Evolutionary conservation across 306 rosid species (phyloP), one percentile per base, ranked within the genome.

Genomic region (Vigna unguiculata): DNA sequence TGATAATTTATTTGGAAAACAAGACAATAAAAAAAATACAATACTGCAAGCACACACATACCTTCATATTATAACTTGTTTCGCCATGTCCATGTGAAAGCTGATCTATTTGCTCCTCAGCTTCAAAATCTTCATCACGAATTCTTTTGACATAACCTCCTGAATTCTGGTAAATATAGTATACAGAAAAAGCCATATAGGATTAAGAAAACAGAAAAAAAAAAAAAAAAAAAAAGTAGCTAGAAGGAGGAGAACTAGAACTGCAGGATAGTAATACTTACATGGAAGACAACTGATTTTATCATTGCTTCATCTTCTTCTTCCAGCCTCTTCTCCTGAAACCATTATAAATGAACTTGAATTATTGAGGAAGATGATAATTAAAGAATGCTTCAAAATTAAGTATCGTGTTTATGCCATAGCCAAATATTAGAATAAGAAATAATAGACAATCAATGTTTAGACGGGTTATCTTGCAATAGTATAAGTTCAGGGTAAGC

Each of bases 231-330:
- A 13, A 13, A 20, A 45, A 60, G 62, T n/a, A 63, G 55, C n/a
- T 32, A 69, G 1, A 52, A 25, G 53, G 34, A 69, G 10, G 46
- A 54, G 51, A 54, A 14, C 15, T 53, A 20, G 30, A 45, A 68
- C 19, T 51, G 66, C 40, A 68, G 28, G 19, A 74, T 6, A 32
- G 11, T 6, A 79, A 57, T 54, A 85, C 92, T 81, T 69, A 91
- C 98, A 43, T 82, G 72, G 55, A 85, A 89, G 65, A 93, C 78
- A 34, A 92, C 75, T 40, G 98, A 86, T 75, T 84, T 94, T 81
- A 94, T 76, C 67, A 90, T 54, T 2, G 92, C 93, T 87, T 94
- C 97, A 80, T 94, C 98, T 81, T 90, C 96, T 78, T 92, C 95
- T 78, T 92, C 98, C 25, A 92, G 64, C 70, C 81, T 88, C 81